Percentiles rank a stretch among this genome's conserved stretches.
These are phyloP conservation scores for Phanerodontia chrysosporium DNA, from an alignment of 768 basidiomycete species.

Conservation along the genomic window DNA sequence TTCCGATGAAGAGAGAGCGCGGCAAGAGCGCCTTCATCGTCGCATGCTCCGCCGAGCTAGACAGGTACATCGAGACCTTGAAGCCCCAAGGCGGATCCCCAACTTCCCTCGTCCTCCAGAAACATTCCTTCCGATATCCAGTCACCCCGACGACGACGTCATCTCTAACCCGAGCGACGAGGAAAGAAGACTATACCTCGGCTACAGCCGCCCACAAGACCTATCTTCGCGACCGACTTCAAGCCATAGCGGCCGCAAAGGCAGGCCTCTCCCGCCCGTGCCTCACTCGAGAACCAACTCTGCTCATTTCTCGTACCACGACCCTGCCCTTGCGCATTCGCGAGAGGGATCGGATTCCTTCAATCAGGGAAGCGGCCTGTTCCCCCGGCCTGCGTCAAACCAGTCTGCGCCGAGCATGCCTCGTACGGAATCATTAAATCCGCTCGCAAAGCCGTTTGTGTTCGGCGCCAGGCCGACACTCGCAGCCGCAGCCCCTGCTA, in stretches of 20 bases:
- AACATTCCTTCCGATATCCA: slow-evolving; percentile 31
- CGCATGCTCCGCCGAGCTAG: slow-evolving; percentile 49
- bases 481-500: slow-evolving; percentile 30
- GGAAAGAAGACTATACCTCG: slow-evolving; percentile 25
- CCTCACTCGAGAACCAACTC: slow-evolving; percentile 67
- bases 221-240: slow-evolving; percentile 37
- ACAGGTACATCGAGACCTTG: slow-evolving; percentile 39
- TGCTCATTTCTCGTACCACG: slow-evolving; percentile 54
- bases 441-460: slow-evolving; percentile 79
- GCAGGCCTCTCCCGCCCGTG: slow-evolving; percentile 53
- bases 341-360: slow-evolving; percentile 42
- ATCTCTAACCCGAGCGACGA: slow-evolving; percentile 89
- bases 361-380: slow-evolving; percentile 21
- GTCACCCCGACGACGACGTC: slow-evolving; percentile 51
- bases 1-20: slow-evolving; percentile 82
- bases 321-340: slow-evolving; percentile 64
- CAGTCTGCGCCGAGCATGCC: slow-evolving; percentile 7
- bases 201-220: slow-evolving; percentile 6
- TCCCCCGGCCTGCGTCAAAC: slow-evolving; percentile 13
- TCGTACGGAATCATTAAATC: slow-evolving; percentile 51
- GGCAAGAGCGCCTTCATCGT: slow-evolving; percentile 60
- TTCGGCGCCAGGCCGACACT: slow-evolving; percentile 45
- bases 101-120: slow-evolving; percentile 78
- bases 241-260: slow-evolving; percentile 32
- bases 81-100: slow-evolving; percentile 67